Conservation (phyloP, 2,329 filamentous ascomycete species). For the Fusarium sp. region DNA sequence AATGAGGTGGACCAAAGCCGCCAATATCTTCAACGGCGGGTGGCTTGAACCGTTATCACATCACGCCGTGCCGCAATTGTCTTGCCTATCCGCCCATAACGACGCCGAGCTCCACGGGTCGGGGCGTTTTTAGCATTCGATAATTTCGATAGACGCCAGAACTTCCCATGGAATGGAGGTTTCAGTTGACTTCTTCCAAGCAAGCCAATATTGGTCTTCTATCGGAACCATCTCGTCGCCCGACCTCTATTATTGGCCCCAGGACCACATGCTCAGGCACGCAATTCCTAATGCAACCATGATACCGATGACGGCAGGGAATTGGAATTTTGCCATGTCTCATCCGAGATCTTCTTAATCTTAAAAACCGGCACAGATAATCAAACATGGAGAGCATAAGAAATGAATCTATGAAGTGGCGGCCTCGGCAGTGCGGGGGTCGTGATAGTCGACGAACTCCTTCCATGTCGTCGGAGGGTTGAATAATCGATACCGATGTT, state of each 20-base stretch:
- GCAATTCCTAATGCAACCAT: background rate
- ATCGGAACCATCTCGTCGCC: background rate
- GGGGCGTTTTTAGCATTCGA: conserved; percentile 36
- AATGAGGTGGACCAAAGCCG: conserved; percentile 40
- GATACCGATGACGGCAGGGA: conserved; percentile 15
- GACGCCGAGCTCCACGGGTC: conserved; percentile 33
- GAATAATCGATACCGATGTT: background rate
- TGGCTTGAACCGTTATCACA: conserved; percentile 41
- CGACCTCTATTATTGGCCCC: background rate
- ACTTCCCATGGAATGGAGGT: conserved; percentile 9
- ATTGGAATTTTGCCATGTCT: conserved; percentile 7
- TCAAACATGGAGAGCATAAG: conserved; percentile 3
- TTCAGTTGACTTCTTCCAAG: conserved; percentile 19
- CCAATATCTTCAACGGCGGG: conserved; percentile 20
- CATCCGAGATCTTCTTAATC: conserved; percentile 18
- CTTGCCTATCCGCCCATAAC: conserved; percentile 25
- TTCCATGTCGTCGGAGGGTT: background rate
- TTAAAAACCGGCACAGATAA: conserved; percentile 6
- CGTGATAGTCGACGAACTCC: conserved; percentile 13
- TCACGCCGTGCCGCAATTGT: conserved; percentile 23
- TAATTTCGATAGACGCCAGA: conserved; percentile 26
- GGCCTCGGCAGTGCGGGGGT: conserved; percentile 32
- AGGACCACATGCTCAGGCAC: background rate
- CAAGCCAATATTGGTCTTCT: background rate
- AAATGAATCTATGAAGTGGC: conserved; percentile 13